These are phyloP conservation scores for Passiflora organensis DNA, from an alignment of 345 rosid species.

Conservation along the genomic window DNA sequence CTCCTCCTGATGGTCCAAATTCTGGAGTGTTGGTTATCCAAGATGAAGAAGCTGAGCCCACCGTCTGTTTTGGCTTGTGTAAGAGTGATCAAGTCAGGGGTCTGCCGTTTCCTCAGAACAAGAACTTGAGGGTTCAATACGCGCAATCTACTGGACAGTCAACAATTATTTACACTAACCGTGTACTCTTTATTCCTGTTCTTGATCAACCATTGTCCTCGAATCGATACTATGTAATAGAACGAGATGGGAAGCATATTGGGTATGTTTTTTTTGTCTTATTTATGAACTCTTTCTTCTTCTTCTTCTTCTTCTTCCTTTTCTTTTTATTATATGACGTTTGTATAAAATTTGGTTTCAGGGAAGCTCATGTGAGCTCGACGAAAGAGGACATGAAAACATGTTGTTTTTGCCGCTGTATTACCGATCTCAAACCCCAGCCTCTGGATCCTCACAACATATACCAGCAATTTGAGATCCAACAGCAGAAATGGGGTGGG, in stretches of 20 bases:
- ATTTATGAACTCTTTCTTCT: background rate
- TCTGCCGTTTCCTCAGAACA: constrained; percentile 60
- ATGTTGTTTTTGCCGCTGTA: constrained; percentile 3
- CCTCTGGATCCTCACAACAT: constrained; percentile 3
- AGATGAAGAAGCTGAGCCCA: constrained; percentile 52
- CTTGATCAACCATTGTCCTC: constrained; percentile 47
- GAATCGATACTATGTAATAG: constrained; percentile 24
- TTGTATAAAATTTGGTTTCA: background rate
- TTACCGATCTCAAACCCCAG: constrained; percentile 6
- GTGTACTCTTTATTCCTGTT: constrained; percentile 43
- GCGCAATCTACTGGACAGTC: background rate
- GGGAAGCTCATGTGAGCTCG: constrained; percentile 12
- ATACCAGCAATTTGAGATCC: constrained; percentile 15
- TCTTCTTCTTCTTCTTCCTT: background rate
- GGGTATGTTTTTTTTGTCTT: background rate
- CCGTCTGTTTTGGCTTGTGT: constrained; percentile 40
- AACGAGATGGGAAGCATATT: constrained; percentile 4
- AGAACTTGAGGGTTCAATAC: constrained; percentile 27
- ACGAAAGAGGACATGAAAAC: constrained; percentile 17
- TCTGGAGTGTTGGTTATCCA: constrained; percentile 50
- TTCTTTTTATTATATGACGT: too few species aligned
- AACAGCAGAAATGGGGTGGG: background rate
- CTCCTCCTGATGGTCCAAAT: constrained; percentile 51
- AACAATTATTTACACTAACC: constrained; percentile 4
- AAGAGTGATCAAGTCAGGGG: constrained; percentile 11